Base-by-base conservation (phyloP, 2,329 filamentous ascomycete species). In the Whalleya microplaca region DNA sequence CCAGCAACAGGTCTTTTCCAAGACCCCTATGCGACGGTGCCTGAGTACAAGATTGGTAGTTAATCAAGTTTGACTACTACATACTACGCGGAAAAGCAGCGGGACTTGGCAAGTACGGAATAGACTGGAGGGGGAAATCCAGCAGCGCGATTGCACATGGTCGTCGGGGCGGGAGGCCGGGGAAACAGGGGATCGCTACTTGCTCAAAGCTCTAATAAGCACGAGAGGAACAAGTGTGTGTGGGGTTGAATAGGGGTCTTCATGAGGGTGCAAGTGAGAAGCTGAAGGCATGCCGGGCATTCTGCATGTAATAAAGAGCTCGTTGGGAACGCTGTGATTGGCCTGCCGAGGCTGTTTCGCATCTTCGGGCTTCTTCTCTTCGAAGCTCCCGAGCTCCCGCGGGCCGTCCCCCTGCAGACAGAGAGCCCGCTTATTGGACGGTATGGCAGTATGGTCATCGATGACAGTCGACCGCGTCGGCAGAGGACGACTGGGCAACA, bases 301-400 rank as follows among this genome's bases (percentile, higher is more conserved):
- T 52, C 55, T 62, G 57, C 54, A 52, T 50, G 60, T 58, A 53
- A 62, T 54, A 62, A 55, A 61, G 50, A 41, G 49, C 21, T 41
- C 14, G 55, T 58, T 62, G 48, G 54, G 59, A 53, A 54, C 5
- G 21, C n/a, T 53, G 51, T 64, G 56, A 64, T 64, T 62, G 58
- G 61, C 27, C 32, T 48, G 44, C n/a, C 43, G 43, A 41, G 27
- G 48, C 40, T 14, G 56, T 61, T 55, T 59, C 51, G 55, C 45
- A 61, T 61, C 48, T 41, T 52, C 40, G 54, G 52, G 47, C 41
- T 61, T 50, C 53, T 61, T n/a, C n/a, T n/a, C n/a, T n/a, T n/a
- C n/a, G n/a, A n/a, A n/a, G n/a, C 53, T 62, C 60, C 52, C 50
- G 56, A 54, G 54, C 56, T 62, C 54, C 52, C 41, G 56, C 61